Conservation (phyloP, 495 filamentous ascomycete species). For the Neurospora terricola region DNA sequence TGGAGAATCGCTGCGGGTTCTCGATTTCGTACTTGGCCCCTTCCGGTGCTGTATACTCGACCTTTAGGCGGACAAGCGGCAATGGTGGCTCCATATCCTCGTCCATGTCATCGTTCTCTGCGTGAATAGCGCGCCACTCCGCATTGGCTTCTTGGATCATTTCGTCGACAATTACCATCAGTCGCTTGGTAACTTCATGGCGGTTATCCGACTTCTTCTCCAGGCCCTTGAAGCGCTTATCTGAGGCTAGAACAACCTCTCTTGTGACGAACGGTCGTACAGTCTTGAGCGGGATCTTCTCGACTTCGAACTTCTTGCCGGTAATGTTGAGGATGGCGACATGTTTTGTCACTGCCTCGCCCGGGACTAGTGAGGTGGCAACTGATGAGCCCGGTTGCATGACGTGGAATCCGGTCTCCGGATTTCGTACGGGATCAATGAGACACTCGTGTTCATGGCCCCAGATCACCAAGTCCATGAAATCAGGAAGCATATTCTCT, state of each 20-base stretch:
- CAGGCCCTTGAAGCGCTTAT: slow-evolving; percentile 65
- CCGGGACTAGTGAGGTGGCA: slow-evolving; percentile 80
- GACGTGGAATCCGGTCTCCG: slow-evolving; percentile 83
- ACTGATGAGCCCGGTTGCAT: slow-evolving; percentile 97
- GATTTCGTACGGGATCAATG: slow-evolving; percentile 71
- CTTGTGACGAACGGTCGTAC: slow-evolving; percentile 85
- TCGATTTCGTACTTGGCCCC: slow-evolving; percentile 82
- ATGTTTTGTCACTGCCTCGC: slow-evolving; percentile 87
- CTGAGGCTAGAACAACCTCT: slow-evolving; percentile 69
- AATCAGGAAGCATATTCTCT: slow-evolving; percentile 88
- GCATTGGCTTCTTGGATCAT: slow-evolving; percentile 77
- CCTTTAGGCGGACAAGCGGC: slow-evolving; percentile 78
- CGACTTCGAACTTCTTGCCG: slow-evolving; percentile 70
- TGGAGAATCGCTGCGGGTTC: slow-evolving; percentile 95
- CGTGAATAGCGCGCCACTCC: slow-evolving; percentile 68
- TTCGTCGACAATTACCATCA: slow-evolving; percentile 68
- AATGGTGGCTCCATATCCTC: slow-evolving; percentile 59
- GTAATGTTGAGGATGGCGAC: slow-evolving; percentile 77
- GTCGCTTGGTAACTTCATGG: slow-evolving; percentile 62
- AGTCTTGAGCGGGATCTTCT: slow-evolving; percentile 73
- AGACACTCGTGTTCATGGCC: slow-evolving; percentile 97
- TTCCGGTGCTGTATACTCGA: slow-evolving; percentile 83
- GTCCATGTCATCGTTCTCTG: slow-evolving; percentile 36
- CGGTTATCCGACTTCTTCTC: slow-evolving; percentile 63
- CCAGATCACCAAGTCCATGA: slow-evolving; percentile 88